Evolutionary conservation across 2,329 filamentous ascomycete species (phyloP), one percentile per base, ranked within the genome.

Genomic region (Botrytis aclada): DNA sequence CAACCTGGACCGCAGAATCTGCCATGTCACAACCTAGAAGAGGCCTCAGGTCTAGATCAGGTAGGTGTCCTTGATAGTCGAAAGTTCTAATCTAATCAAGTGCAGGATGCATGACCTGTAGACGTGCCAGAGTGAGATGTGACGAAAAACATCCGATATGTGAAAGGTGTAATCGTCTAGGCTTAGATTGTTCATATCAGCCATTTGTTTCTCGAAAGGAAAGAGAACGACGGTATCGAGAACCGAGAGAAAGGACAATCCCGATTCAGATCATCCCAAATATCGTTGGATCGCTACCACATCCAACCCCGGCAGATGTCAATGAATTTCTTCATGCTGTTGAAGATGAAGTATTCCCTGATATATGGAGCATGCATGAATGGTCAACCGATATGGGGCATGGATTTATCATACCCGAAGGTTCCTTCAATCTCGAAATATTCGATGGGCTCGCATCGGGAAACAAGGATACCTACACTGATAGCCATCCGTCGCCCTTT

Each of bases 101-200:
- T 4, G 34, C 66, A 71, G 70, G 61, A 20, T 71, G 47, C 12
- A 65, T 71, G 45, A 71, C 70, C 25, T 66, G 70, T 37, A 71
- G 60, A 65, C 61, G 61, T 39, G 61, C 60, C 16, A 66, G 61
- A 56, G 70, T 71, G 61, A 58, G 47, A 66, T 71, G 70, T 20
- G 37, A 58, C 32, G 45, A 71, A 22, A 37, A 65, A 58, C 61
- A 56, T 58, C 70, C 70, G 37, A 58, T 66, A 37, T 71, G 61
- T 47, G 45, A 71, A 51, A 45, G 61, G 20, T 71, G 61, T 20
- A 34, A 45, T 37, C 45, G 61, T 32, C 18, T 71, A 34, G 70
- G 22, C 8, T 39, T 61, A 32, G 20, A 56, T 20, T 71, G 69
- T 16, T 64, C 29, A 37, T 58, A 56, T 18, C n/a, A 65, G 37